Evolutionary conservation across 352 stramenopile genomes (phyloP), one percentile per base, ranked within the genome.

Genomic region (Phytophthora pisi): DNA sequence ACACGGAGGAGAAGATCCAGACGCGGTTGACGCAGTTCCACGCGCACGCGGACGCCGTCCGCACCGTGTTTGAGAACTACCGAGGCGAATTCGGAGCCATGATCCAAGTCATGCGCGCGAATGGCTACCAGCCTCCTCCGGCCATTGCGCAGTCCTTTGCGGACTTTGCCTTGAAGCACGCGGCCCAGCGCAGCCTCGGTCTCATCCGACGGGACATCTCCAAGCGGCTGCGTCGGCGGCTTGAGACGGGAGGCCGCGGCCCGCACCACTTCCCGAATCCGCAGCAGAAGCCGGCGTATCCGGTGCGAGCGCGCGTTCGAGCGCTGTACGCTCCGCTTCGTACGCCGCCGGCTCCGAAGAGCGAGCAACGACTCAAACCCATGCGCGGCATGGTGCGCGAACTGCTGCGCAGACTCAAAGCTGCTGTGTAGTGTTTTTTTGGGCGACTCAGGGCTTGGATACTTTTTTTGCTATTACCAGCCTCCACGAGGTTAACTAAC

Each of bases 1-100:
- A 98, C 78, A 98, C 91, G 0, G 92, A 98, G 54, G 88, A 94
- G n/a, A 98, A 96, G 63, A 88, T 98, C 20, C 85, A 79, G 57
- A 91, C 89, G 11, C 82, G 95, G 15, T 68, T 98, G 3, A 72
- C 83, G 7, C 89, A 92, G 57, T 98, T 90, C 62, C 88, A 98
- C 68, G 70, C 76, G 10, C 80, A 95, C 61, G 79, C 70, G 20
- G 76, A 78, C 15, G 67, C 75, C 4, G 84, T 95, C 26, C 62
- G 90, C 7, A 56, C 40, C 0, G 68, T 72, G 0, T 93, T 95
- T 47, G 68, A 73, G 26, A 54, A 3, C 0, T 52, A 65, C 26
- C 18, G 47, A 13, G 63, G 53, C 3, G 50, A 66, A 4, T 70
- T 45, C 31, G 59, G 57, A 34, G 36, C 57, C 30, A 42, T 36